Evolutionary conservation across 352 stramenopile genomes (phyloP).

Genomic region (Phytophthora citrophthora): DNA sequence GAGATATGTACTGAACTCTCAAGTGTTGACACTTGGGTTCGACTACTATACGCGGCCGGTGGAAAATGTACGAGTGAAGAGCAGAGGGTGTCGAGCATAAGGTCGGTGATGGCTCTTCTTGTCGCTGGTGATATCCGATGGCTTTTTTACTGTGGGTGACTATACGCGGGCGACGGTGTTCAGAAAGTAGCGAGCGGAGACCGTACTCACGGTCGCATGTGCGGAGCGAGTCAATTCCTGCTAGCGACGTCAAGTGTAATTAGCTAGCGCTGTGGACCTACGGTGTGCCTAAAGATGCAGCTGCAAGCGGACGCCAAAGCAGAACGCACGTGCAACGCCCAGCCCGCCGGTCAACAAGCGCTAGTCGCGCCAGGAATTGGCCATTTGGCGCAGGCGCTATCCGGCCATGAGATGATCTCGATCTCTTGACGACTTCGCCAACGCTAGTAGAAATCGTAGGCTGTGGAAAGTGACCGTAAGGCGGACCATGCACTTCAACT

Average conservation of each 20-base stretch:
- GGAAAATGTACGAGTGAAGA: slow-evolving; percentile 17
- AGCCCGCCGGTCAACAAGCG: slow-evolving; percentile 21
- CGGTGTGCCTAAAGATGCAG: slow-evolving; percentile 5
- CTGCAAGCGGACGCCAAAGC: slow-evolving; percentile 8
- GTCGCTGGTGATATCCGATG: slow-evolving; percentile 12
- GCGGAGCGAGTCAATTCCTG: slow-evolving; percentile 16
- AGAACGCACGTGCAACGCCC: slow-evolving; percentile 9
- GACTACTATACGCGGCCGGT: no score
- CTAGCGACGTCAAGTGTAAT: not conserved
- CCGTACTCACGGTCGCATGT: slow-evolving; percentile 23
- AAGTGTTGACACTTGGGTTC: not conserved
- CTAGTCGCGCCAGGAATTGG: slow-evolving; percentile 6
- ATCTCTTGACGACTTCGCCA: no score
- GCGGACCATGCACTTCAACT: not conserved
- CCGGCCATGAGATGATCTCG: not conserved
- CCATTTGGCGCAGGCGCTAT: slow-evolving; percentile 2
- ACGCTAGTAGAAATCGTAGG: slow-evolving; percentile 4
- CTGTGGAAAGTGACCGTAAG: no score
- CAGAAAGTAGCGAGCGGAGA: slow-evolving; percentile 12
- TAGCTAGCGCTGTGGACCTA: slow-evolving; percentile 3
- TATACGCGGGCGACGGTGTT: not conserved
- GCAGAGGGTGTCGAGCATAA: slow-evolving; percentile 22
- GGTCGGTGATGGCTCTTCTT: slow-evolving; percentile 12
- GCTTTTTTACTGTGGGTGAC: not conserved
- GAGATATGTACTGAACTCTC: not conserved